Percentiles rank a stretch among this genome's conserved stretches.
Conservation (phyloP, 1,139 yeast genomes). For the Insectozyma bohioensis region DNA sequence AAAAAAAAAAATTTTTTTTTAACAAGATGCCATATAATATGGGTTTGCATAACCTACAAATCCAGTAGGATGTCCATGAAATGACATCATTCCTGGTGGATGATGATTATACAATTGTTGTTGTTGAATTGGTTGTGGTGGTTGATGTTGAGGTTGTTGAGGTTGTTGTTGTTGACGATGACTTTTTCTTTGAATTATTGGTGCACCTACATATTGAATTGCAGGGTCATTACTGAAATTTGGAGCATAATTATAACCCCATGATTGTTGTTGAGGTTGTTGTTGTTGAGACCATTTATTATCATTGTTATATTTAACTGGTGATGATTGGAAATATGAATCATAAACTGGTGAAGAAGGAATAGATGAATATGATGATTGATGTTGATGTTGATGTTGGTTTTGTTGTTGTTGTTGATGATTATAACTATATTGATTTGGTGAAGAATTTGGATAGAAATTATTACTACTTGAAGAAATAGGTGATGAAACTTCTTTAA, state of each 20-base stretch:
- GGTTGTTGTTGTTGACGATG: conserved; percentile 1
- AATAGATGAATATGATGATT: conserved; percentile 8
- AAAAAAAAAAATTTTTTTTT: too few relatives aligned
- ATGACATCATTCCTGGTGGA: conserved; percentile 5
- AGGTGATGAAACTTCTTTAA: conserved; percentile 1
- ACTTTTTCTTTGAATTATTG: conserved; percentile 4
- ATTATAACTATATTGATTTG: conserved; percentile 14
- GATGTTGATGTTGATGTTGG: conserved; percentile 2
- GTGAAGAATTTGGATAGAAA: conserved; percentile 21
- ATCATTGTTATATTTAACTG: conserved; percentile 22
- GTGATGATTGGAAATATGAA: too few relatives aligned
- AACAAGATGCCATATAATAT: conserved; percentile 38
- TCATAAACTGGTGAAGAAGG: conserved; percentile 21
- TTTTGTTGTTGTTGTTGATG: conserved; percentile 22
- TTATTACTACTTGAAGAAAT: neutral
- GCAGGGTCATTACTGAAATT: conserved; percentile 17
- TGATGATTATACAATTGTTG: too few relatives aligned
- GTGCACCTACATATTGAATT: conserved; percentile 11
- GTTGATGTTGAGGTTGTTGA: conserved; percentile 1
- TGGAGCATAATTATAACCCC: conserved; percentile 6
- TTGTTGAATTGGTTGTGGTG: conserved; percentile 2
- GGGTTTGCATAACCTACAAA: conserved; percentile 44
- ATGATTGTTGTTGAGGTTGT: conserved; percentile 8
- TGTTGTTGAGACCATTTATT: conserved; percentile 19
- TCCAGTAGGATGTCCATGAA: conserved; percentile 15